Evolutionary conservation across 805 yeast species (phyloP), one percentile per base, ranked within the genome.

Genomic region (Candida nemodendra): DNA sequence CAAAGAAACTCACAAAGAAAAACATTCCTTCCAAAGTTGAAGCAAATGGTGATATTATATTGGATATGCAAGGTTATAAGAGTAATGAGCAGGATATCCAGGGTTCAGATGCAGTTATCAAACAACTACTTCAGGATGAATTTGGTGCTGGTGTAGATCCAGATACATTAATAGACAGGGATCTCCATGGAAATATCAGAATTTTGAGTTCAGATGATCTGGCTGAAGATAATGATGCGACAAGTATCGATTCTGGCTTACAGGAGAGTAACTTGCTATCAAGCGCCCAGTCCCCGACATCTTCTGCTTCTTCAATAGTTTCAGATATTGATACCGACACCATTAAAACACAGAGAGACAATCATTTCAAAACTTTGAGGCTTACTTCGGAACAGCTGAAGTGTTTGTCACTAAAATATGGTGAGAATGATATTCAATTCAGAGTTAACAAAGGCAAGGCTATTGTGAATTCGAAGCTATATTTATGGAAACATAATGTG

Each of bases 31-130:
- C 95, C 19, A 86, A 81, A 48, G 75, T 90, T 25, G 95, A 86
- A 45, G 81, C 83, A 44, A 85, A 87, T 53, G 99, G 99, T 9
- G 96, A 89, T 56, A 71, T 93, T 50, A 76, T 89, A 28, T 66
- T 93, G 30, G 99, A 93, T 64, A 87, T 91, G 81, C 95, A 89
- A 51, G 99, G 99, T 13, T 93, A 93, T 64, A 91, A 90, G 62
- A 84, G 95, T 23, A 88, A 82, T 51, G 84, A 81, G 35, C 79
- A 81, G 48, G 87, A 83, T 57, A 77, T 84, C 27, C 80, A 81
- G 34, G 80, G 78, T 49, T 78, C 95, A 0, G 96, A 89, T 57
- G 80, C 80, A 34, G 66, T 84, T 25, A 76, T 93, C 42, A 79
- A 79, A 50, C 80, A 82, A 48, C 68, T 90, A 28, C 68, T 91